Evolutionary conservation across 352 stramenopile species (phyloP), one percentile per base, ranked within the genome.

Genomic region (Phytophthora cactorum): DNA sequence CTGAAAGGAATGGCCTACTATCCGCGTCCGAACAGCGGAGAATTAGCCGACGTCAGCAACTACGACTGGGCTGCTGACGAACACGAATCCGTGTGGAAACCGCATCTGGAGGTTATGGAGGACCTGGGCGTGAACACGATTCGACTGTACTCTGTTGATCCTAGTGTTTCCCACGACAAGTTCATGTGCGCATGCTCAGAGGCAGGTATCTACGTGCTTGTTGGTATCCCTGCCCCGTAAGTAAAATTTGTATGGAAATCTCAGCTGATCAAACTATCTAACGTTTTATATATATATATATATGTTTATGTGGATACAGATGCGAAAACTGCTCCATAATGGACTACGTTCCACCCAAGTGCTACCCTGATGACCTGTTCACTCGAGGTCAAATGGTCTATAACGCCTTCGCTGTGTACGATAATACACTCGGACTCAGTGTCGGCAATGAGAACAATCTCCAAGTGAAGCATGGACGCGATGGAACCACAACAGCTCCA

Each of bases 1-100:
- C 72, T 90, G 14, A 89, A 90, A 43, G 84, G 84, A 12, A 85
- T 92, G 63, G 81, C 78, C 36, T 92, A 92, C 59, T 90, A 87
- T 61, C 84, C 84, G 0, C 79, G 81, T 2, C 82, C 84, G 5
- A 93, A 92, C 67, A 66, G 36, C 6, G 84, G 84, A 17, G 66
- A 89, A 53, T 45, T 92, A 39, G 67, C 71, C 1, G 52, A 66
- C 17, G 82, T 89, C 54, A 67, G 65, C 36, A 86, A 84, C 69
- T 90, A 88, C 74, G 84, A 93, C 69, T 93, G 76, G 71, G 74
- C 75, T 15, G 70, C 81, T 0, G 84, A 93, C 52, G 78, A 89
- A 2, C 78, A 91, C 32, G 75, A 86, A 41, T 45, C 15, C 1
- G 68, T 91, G 10, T 93, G 85, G 85, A 55, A 57, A n/a, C 72